A percentile compares a stretch with the other conserved stretches of the same genome.
These are phyloP conservation scores for Ogataea allantospora DNA, from an alignment of 805 yeast species.

Conservation along the genomic window DNA sequence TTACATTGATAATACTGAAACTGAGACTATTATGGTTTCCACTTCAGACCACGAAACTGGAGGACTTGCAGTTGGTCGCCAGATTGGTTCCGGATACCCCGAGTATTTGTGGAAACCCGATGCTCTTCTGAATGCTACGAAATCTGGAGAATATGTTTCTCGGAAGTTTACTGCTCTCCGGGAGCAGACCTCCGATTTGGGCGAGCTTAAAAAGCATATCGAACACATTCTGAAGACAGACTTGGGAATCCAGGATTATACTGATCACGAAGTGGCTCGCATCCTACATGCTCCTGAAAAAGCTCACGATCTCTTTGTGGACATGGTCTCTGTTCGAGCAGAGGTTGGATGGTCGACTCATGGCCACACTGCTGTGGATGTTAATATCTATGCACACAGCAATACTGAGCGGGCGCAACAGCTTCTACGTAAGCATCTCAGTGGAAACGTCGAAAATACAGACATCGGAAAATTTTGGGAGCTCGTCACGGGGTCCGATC, in stretches of 20 bases:
- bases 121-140: slow-evolving; percentile 63
- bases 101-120: slow-evolving; percentile 88
- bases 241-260: slow-evolving; percentile 62
- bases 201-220: slow-evolving; percentile 44
- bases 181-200: slow-evolving; percentile 1
- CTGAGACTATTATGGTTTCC: slow-evolving; percentile 74
- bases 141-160: slow-evolving; percentile 73
- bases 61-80: slow-evolving; percentile 86
- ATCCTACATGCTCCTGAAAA: slow-evolving; percentile 37
- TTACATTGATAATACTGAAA: slow-evolving; percentile 64
- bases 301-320: slow-evolving; percentile 52
- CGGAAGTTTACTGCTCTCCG: slow-evolving; percentile 38
- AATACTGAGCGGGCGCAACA: slow-evolving; percentile 47
- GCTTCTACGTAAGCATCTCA: slow-evolving; percentile 45
- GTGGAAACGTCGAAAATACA: slow-evolving; percentile 83
- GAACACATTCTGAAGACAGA: slow-evolving; percentile 57
- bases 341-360: slow-evolving; percentile 96
- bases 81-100: slow-evolving; percentile 66
- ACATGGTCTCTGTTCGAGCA: slow-evolving; percentile 76
- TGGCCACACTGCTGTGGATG: slow-evolving; percentile 96
- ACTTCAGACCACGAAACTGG: slow-evolving; percentile 97
- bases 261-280: slow-evolving; percentile 49
- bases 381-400: slow-evolving; percentile 81
- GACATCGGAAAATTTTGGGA: slow-evolving; percentile 80
- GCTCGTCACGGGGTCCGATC: slow-evolving; percentile 45